Evolutionary conservation across 106 monocot genomes (phyloP).

Genomic region (Dioscorea alata): DNA sequence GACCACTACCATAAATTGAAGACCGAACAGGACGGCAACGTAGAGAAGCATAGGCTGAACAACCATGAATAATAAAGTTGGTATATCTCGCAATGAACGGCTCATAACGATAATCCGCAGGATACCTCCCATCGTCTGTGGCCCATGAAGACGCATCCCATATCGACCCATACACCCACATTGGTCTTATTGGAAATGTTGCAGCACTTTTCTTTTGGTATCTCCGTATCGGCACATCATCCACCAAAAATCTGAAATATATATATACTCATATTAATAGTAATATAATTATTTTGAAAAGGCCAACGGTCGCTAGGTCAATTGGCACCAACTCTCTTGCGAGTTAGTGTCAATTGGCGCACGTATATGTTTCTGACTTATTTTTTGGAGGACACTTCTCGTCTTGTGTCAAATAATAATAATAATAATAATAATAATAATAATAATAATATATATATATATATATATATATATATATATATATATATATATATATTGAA

Average conservation of each 20-base stretch:
- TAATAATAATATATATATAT: no score
- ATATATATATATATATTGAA: no score
- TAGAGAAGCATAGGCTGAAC: slow-evolving; percentile 28
- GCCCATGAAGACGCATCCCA: slow-evolving; percentile 91
- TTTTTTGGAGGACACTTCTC: no score
- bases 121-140: slow-evolving; percentile 67
- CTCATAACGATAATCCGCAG: slow-evolving; percentile 63
- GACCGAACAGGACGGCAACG: slow-evolving; percentile 36
- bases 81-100: slow-evolving; percentile 54
- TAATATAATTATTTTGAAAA: no score
- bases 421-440: no score
- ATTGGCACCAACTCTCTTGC: no score
- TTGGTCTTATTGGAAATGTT: slow-evolving; percentile 62
- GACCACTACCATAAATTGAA: slow-evolving; percentile 32
- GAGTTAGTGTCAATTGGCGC: no score
- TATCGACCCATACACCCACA: slow-evolving; percentile 88
- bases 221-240: slow-evolving; percentile 60
- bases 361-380: no score
- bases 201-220: slow-evolving; percentile 41
- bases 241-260: slow-evolving; percentile 58
- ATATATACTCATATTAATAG: no score
- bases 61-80: slow-evolving; percentile 40
- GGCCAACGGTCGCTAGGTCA: no score
- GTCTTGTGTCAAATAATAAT: no score
- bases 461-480: no score